Conservation (phyloP, 306 rosid species). For the Vigna radiata region DNA sequence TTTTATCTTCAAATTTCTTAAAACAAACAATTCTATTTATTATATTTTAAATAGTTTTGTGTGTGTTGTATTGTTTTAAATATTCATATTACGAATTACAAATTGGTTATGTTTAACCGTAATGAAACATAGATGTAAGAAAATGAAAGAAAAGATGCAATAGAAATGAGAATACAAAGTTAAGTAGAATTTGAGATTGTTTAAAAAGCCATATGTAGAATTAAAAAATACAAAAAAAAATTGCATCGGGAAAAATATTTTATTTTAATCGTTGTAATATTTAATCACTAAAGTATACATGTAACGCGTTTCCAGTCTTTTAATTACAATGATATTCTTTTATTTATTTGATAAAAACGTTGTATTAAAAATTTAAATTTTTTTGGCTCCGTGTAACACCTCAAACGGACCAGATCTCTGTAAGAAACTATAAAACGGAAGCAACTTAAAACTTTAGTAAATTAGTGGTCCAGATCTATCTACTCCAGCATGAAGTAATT, state of each 20-base stretch:
- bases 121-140: background rate
- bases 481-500: slow-evolving; percentile 20
- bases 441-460: slow-evolving; percentile 30
- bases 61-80: background rate
- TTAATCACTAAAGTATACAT: background rate
- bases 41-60: too few species aligned
- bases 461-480: slow-evolving; percentile 50
- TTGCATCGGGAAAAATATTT: too few species aligned
- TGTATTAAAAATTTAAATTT: background rate
- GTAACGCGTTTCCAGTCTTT: background rate
- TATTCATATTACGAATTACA: background rate
- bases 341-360: background rate
- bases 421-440: slow-evolving; percentile 6
- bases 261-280: too few species aligned
- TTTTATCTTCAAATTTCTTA: too few species aligned
- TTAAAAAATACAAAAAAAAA: background rate
- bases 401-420: slow-evolving; percentile 35
- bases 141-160: background rate
- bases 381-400: background rate
- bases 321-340: background rate
- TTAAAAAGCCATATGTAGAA: too few species aligned
- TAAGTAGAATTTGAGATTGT: too few species aligned
- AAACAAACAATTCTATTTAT: too few species aligned
- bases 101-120: too few species aligned
- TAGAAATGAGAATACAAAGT: background rate